Conservation (phyloP, 768 basidiomycete genomes). For the Leccinum broughii region DNA sequence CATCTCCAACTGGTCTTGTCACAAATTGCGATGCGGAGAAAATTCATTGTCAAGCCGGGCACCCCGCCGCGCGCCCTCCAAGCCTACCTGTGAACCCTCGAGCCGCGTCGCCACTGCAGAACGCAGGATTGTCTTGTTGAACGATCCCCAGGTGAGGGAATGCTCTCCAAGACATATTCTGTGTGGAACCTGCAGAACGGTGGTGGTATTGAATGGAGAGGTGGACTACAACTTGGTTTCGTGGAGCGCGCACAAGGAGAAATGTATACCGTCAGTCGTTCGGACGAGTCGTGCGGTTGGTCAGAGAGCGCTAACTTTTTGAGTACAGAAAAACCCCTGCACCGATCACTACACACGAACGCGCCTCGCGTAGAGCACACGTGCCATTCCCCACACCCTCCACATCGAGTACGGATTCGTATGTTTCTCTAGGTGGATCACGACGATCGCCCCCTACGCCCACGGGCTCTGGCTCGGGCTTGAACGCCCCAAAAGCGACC, state of each 20-base stretch:
- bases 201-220: constrained; percentile 46
- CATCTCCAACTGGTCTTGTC: constrained; percentile 53
- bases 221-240: constrained; percentile 58
- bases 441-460: constrained; percentile 17
- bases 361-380: constrained; percentile 15
- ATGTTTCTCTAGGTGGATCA: constrained; percentile 12
- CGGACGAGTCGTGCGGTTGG: not conserved
- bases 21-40: constrained; percentile 45
- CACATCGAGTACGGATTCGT: constrained; percentile 18
- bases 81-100: constrained; percentile 44
- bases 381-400: constrained; percentile 19
- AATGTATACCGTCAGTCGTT: constrained; percentile 43
- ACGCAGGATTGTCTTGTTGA: constrained; percentile 60
- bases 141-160: constrained; percentile 58
- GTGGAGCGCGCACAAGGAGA: constrained; percentile 64
- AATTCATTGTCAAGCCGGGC: constrained; percentile 23
- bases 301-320: constrained; percentile 4
- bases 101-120: constrained; percentile 62
- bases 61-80: constrained; percentile 18
- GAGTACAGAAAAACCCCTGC: constrained; percentile 19
- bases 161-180: constrained; percentile 47
- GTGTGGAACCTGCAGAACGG: constrained; percentile 52
- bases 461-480: constrained; percentile 14
- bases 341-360: constrained; percentile 23
- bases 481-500: constrained; percentile 35